Conservation (phyloP, 306 rosid species). For the Hippophae rhamnoides region DNA sequence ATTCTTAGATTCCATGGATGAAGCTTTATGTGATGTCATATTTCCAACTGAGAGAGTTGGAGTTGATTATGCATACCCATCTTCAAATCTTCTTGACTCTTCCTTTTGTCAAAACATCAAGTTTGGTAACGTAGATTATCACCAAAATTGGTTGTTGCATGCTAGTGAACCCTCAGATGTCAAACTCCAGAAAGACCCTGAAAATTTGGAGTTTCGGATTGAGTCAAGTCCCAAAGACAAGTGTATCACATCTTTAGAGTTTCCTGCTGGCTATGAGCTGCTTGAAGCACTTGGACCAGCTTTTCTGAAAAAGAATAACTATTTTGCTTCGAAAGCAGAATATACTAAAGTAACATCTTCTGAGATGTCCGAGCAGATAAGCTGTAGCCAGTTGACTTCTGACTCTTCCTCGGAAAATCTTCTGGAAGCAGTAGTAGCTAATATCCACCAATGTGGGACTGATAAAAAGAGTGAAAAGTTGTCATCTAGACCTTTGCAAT, state of each 20-base stretch:
- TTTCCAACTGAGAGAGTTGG: constrained; percentile 31
- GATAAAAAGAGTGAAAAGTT: constrained; percentile 49
- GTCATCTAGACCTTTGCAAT: constrained; percentile 50
- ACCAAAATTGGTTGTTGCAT: constrained; percentile 29
- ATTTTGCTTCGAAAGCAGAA: constrained; percentile 36
- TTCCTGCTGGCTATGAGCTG: constrained; percentile 95
- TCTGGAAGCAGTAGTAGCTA: constrained; percentile 83
- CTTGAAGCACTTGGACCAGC: constrained; percentile 93
- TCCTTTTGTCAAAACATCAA: constrained; percentile 36
- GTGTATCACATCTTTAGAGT: constrained; percentile 38
- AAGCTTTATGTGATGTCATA: constrained; percentile 18
- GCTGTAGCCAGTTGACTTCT: constrained; percentile 57
- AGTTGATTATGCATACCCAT: constrained; percentile 35
- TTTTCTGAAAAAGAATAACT: constrained; percentile 42
- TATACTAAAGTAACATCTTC: constrained; percentile 33
- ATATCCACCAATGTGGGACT: constrained; percentile 46
- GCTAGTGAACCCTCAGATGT: constrained; percentile 29
- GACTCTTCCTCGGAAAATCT: constrained; percentile 67
- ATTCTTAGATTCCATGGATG: constrained; percentile 10
- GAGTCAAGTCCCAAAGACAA: constrained; percentile 26
- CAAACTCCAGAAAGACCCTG: constrained; percentile 26
- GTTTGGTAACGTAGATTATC: constrained; percentile 16
- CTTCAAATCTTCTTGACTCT: constrained; percentile 35
- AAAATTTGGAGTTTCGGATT: constrained; percentile 28
- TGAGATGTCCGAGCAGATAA: constrained; percentile 42